Conservation (phyloP, 331 rosid genomes). For the Malus hybrid region DNA sequence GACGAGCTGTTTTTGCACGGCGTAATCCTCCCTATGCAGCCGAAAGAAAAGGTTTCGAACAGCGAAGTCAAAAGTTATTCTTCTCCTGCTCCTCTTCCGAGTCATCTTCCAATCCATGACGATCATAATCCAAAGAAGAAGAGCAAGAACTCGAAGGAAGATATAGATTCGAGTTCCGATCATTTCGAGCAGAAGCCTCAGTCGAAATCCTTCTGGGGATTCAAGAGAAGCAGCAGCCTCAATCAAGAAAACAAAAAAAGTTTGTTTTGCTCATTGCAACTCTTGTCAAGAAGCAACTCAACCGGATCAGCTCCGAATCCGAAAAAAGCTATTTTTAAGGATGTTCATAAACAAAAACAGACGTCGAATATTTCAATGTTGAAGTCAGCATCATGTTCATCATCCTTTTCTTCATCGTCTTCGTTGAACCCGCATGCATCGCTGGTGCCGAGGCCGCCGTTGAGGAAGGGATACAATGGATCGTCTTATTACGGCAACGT, state of each 20-base stretch:
- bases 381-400: constrained; percentile 27
- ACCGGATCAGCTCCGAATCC: constrained; percentile 54
- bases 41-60: constrained; percentile 20
- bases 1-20: constrained; percentile 93
- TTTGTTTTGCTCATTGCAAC: constrained; percentile 43
- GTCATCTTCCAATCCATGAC: neutral
- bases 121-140: constrained; percentile 32
- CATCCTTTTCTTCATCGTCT: constrained; percentile 21
- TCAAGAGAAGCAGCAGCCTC: constrained; percentile 76
- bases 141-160: constrained; percentile 12
- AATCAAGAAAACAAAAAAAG: constrained; percentile 52
- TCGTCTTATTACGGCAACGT: constrained; percentile 35
- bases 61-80: constrained; percentile 12
- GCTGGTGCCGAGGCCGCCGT: constrained; percentile 40
- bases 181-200: constrained; percentile 27
- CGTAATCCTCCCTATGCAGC: constrained; percentile 55
- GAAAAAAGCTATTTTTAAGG: constrained; percentile 34
- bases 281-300: constrained; percentile 75
- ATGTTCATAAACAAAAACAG: constrained; percentile 31
- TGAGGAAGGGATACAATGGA: constrained; percentile 59
- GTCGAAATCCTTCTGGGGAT: constrained; percentile 83
- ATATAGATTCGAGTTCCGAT: constrained; percentile 14
- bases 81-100: constrained; percentile 59
- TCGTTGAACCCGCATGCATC: constrained; percentile 16
- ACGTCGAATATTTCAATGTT: constrained; percentile 9